Base-by-base conservation (phyloP, 2,329 filamentous ascomycete species). In the Colletotrichum tofieldiae region DNA sequence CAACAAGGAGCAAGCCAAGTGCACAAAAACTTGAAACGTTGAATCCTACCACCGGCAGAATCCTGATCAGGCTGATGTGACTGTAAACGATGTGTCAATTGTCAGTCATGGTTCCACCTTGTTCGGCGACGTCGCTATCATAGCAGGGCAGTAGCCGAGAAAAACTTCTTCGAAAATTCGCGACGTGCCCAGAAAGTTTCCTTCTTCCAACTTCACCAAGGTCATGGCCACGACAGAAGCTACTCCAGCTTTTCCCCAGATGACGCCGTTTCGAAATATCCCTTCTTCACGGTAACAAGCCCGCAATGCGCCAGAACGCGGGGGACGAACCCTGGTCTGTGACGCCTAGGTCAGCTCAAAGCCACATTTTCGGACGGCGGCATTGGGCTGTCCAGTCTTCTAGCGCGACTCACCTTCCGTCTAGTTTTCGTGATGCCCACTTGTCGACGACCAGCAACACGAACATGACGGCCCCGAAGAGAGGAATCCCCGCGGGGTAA, bases 391-490 rank as follows among this genome's bases (percentile, higher is more conserved):
- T 51, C 56, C 55, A 29, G 59, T 60, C 51, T 35, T 55, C 69
- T 72, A 69, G 69, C 43, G 65, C 45, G 37, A 62, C 67, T 66
- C 14, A 71, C 67, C 23, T 73, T 71, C 66, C 71, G 67, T 71
- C 58, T 20, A 71, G 49, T 73, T 71, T 73, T 70, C 67, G 66
- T 70, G 71, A 58, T 52, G 67, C 67, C 71, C 71, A 73, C 67
- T 71, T 73, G 67, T 67, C 67, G 26, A 73, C 39, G 35, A 41
- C 61, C 37, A 73, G 49, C 59, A 72, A 49, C 59, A 29, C 32
- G 18, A 43, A 41, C 35, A 56, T 26, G 16, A 71, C 37, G 54
- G 49, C 49, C 41, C 47, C 18, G 23, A 61, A 67, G 37, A 61
- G 18, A 61, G 71, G 71, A 35, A 61, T 62, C 67, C 71, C 71